phyloP scores from a whole-genome alignment of 805 yeast genomes.

The Myxozyma vanderwaltii region DNA sequence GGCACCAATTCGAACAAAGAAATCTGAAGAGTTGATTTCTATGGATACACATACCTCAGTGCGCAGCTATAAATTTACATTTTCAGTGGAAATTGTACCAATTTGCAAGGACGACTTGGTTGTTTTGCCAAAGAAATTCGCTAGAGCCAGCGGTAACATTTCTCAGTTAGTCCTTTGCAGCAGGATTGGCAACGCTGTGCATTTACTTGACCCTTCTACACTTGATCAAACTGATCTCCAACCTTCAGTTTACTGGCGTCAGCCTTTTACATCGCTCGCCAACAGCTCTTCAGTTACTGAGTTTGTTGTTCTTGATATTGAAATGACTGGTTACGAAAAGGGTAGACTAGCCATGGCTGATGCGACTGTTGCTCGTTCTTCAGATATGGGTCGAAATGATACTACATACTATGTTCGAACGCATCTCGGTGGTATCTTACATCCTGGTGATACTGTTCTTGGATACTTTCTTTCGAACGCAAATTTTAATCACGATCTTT shows the following conservation, averaged over 20 bases:
- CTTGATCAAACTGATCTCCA: slow-evolving; percentile 75
- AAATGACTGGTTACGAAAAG: slow-evolving; percentile 76
- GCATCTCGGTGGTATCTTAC: slow-evolving; percentile 90
- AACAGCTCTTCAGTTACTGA: slow-evolving; percentile 68
- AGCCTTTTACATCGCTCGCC: slow-evolving; percentile 74
- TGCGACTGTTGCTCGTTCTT: slow-evolving; percentile 83
- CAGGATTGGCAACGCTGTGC: slow-evolving; percentile 77
- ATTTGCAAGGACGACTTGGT: slow-evolving; percentile 96
- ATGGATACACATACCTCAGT: slow-evolving; percentile 90
- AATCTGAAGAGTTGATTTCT: slow-evolving; percentile 87
- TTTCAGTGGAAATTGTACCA: slow-evolving; percentile 91
- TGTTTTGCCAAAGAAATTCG: slow-evolving; percentile 83
- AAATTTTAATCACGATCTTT: slow-evolving; percentile 83
- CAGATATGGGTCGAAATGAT: slow-evolving; percentile 86
- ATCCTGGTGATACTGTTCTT: slow-evolving; percentile 93
- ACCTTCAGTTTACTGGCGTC: slow-evolving; percentile 76
- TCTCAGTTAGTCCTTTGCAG: slow-evolving; percentile 81
- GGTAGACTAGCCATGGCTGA: slow-evolving; percentile 87
- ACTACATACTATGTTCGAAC: slow-evolving; percentile 80
- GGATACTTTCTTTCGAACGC: slow-evolving; percentile 86
- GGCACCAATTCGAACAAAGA: slow-evolving; percentile 79
- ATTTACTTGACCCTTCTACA: slow-evolving; percentile 82
- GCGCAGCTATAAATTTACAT: slow-evolving; percentile 85
- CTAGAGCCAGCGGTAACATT: slow-evolving; percentile 79
- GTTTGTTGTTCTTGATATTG: slow-evolving; percentile 89